Conservation (phyloP, 2,329 filamentous ascomycete species). For the Fusarium sp. region DNA sequence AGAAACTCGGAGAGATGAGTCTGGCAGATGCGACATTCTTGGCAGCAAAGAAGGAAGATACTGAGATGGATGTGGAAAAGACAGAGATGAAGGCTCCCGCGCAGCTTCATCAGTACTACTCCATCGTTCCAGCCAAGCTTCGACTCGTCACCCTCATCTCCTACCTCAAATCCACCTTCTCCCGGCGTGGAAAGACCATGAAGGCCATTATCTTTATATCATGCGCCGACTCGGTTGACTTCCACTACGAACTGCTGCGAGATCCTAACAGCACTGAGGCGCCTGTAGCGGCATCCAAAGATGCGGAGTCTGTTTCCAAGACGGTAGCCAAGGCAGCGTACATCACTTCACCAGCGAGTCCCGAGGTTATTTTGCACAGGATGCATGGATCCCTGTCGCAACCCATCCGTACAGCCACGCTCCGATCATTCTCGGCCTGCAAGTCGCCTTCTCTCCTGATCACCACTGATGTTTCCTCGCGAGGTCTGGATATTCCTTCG, state of each 20-base stretch:
- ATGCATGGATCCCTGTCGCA: conserved; percentile 94
- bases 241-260: conserved; percentile 87
- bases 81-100: conserved; percentile 80
- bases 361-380: conserved; percentile 77
- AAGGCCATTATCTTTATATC: conserved; percentile 97
- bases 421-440: conserved; percentile 79
- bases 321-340: conserved; percentile 76
- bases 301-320: conserved; percentile 54
- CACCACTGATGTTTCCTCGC: conserved; percentile 94
- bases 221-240: conserved; percentile 96
- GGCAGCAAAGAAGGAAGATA: conserved; percentile 67
- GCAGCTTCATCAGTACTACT: conserved; percentile 92
- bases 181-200: conserved; percentile 89
- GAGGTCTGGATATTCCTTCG: conserved; percentile 93
- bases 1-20: conserved; percentile 92
- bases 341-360: conserved; percentile 78
- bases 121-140: conserved; percentile 87
- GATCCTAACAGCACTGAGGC: conserved; percentile 46
- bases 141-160: conserved; percentile 88
- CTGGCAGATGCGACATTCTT: conserved; percentile 92
- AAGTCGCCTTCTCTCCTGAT: conserved; percentile 82
- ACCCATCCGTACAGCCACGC: conserved; percentile 83
- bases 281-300: conserved; percentile 44
- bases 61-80: conserved; percentile 57
- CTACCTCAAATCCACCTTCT: conserved; percentile 86